Evolutionary conservation across 345 rosid genomes (phyloP).

Genomic region (Triadica sebifera): DNA sequence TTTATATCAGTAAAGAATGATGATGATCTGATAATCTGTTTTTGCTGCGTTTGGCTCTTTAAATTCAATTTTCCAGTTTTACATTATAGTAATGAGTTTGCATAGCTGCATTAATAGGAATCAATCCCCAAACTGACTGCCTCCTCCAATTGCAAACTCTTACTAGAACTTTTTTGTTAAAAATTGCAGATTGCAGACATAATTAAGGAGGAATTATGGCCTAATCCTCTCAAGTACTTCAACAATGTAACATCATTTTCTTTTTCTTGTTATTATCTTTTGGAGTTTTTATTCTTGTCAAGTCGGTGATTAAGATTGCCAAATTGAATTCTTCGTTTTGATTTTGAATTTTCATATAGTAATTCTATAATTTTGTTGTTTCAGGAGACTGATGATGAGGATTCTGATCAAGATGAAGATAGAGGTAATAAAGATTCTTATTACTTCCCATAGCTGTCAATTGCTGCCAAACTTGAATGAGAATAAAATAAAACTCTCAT

Average conservation of each 20-base stretch:
- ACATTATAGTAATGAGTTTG: background rate
- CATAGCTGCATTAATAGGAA: background rate
- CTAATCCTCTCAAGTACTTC: constrained; percentile 29
- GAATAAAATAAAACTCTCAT: too few relatives aligned
- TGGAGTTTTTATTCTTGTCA: too few relatives aligned
- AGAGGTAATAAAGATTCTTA: constrained; percentile 19
- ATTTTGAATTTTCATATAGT: background rate
- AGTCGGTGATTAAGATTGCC: too few relatives aligned
- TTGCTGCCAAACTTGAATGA: too few relatives aligned
- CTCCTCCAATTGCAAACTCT: background rate
- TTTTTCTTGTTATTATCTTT: too few relatives aligned
- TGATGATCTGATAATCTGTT: background rate
- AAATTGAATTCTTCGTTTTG: background rate
- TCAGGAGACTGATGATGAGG: constrained; percentile 24
- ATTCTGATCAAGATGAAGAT: constrained; percentile 6
- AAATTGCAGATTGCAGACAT: constrained; percentile 24
- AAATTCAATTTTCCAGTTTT: background rate
- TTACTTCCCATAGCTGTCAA: background rate
- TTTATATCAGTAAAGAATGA: background rate
- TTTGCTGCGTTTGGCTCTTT: too few relatives aligned
- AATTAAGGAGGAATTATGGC: constrained; percentile 33
- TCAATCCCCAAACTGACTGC: background rate
- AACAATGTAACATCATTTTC: constrained; percentile 13
- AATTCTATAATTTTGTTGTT: background rate
- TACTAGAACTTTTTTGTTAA: background rate